Base-by-base conservation (phyloP, 1,284 basidiomycete species). In the Moesziomyces sp. region DNA sequence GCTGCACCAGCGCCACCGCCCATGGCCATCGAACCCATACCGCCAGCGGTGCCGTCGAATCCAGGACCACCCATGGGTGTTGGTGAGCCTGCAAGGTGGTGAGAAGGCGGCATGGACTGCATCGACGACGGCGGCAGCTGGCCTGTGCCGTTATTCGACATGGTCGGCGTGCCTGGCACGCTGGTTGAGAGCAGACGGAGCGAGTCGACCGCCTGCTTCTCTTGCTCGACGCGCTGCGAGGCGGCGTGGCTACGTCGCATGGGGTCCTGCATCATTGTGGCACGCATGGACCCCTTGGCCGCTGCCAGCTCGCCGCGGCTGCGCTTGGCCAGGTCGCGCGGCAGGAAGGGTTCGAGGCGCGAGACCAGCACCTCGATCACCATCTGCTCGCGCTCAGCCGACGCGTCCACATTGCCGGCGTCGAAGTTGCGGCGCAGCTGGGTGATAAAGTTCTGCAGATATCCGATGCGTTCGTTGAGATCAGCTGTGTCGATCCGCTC, bases 351-450 rank as follows among this genome's bases (percentile, higher is more conserved):
- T 56, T 76, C 68, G 26, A 76, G 48, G 21, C 69, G 44, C n/a
- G 64, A 68, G 1, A 72, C 65, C 4, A 72, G 47, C 23, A 68
- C 70, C 38, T 76, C 68, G n/a, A 76, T 76, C 44, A 68, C 66
- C 65, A 68, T 68, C 64, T 67, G 64, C 43, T 72, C 73, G 10
- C 69, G 30, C 51, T 76, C 73, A 9, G 68, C 73, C n/a, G 51
- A 56, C 3, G 72, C 72, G 43, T 76, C 73, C 13, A 67, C 69
- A 42, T 76, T 76, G 14, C 70, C 73, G 8, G 73, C 66, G 18
- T 76, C 73, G 43, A 72, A 72, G 38, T 69, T 72, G 34, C 64
- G 50, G 16, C 65, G 47, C 19, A 76, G 45, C 46, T 72, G 68
- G 9, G 58, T 62, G 46, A 72, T 72, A 28, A 69, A 76, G 46